A percentile compares a stretch with the other conserved stretches of the same genome.
Conservation (phyloP, 768 basidiomycete genomes). For the Pulveroboletus sp. region DNA sequence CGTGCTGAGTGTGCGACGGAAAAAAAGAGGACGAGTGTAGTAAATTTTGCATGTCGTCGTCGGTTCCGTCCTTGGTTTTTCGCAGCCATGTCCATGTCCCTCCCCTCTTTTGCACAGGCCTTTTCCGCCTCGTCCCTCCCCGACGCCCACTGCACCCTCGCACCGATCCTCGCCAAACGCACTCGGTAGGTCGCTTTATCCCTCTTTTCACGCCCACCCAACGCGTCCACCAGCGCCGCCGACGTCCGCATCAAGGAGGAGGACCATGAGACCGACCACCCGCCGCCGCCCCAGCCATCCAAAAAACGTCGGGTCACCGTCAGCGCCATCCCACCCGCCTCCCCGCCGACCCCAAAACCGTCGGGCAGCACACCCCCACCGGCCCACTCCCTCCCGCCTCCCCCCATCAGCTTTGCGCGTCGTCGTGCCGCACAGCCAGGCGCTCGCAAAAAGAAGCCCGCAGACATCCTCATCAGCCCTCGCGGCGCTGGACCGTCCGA, state of each 20-base stretch:
- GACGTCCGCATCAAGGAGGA: slow-evolving; percentile 65
- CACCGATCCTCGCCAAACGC: too few species aligned
- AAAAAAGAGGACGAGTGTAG: slow-evolving; percentile 34
- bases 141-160: too few species aligned
- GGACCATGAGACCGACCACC: slow-evolving; percentile 45
- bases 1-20: slow-evolving; percentile 60
- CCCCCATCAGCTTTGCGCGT: slow-evolving; percentile 74
- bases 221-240: slow-evolving; percentile 28
- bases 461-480: slow-evolving; percentile 77
- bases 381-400: slow-evolving; percentile 53
- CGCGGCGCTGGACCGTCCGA: slow-evolving; percentile 51
- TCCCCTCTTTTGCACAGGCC: slow-evolving; percentile 78
- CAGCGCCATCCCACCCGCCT: slow-evolving; percentile 64
- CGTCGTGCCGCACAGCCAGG: slow-evolving; percentile 67
- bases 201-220: slow-evolving; percentile 3
- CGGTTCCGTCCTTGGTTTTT: too few species aligned
- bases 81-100: slow-evolving; percentile 58
- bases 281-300: slow-evolving; percentile 39
- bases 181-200: too few species aligned
- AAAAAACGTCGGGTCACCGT: slow-evolving; percentile 75
- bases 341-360: slow-evolving; percentile 38
- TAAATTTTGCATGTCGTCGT: background rate
- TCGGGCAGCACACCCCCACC: slow-evolving; percentile 11
- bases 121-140: slow-evolving; percentile 59
- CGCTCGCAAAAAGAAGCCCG: slow-evolving; percentile 66